A percentile compares a stretch with the other conserved stretches of the same genome.
phyloP scores from a whole-genome alignment of 169 alveolate genomes.

The Perkinsus marinus region DNA sequence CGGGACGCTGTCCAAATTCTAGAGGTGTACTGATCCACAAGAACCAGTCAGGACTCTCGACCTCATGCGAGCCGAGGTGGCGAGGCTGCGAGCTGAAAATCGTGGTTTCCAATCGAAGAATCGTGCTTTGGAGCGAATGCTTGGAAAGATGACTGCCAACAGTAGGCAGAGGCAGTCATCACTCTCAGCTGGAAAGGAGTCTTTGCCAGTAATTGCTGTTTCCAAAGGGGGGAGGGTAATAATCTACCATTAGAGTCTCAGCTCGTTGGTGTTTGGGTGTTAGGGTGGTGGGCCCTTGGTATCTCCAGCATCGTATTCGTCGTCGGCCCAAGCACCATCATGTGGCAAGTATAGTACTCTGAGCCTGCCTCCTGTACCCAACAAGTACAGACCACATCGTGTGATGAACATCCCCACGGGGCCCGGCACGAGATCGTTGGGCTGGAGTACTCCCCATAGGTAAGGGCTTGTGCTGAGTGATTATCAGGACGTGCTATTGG shows the following conservation, averaged over 20 bases:
- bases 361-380: not conserved
- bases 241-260: not conserved
- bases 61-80: not conserved
- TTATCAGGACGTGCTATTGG: not conserved
- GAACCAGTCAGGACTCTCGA: not conserved
- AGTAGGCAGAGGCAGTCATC: not conserved
- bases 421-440: not conserved
- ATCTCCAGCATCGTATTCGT: not conserved
- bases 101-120: not conserved
- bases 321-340: not conserved
- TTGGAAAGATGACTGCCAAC: not conserved
- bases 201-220: not conserved
- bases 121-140: not conserved
- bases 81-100: not conserved
- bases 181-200: not conserved
- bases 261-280: too few species aligned
- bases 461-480: not conserved
- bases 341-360: not conserved
- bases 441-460: not conserved
- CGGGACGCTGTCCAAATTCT: too few species aligned
- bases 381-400: not conserved
- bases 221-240: not conserved
- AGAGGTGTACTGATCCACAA: too few species aligned
- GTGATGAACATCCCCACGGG: not conserved
- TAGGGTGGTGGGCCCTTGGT: too few species aligned